Conservation (phyloP, 2,329 filamentous ascomycete genomes). For the Pseudophaeomoniella oleicola region DNA sequence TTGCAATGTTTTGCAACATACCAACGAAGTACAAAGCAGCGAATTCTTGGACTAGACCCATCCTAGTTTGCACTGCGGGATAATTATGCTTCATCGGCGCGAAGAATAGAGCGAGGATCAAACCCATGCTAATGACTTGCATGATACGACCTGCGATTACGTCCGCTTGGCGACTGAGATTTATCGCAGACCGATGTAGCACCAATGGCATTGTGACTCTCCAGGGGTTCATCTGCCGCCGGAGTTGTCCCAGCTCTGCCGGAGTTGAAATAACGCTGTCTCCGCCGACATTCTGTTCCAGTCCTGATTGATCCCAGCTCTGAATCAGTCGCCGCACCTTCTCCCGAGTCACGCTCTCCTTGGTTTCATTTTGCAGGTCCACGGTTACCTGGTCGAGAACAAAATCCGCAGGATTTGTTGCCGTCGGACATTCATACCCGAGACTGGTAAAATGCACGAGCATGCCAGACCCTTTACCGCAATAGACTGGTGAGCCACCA, state of each 20-base stretch:
- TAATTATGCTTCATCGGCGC: conserved; percentile 56
- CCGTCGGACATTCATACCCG: conserved; percentile 50
- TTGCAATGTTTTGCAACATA: conserved; percentile 65
- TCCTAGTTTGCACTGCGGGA: conserved; percentile 54
- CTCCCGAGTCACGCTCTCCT: conserved; percentile 47
- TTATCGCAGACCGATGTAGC: conserved; percentile 52
- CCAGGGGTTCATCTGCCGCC: conserved; percentile 49
- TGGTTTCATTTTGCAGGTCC: conserved; percentile 50
- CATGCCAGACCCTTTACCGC: conserved; percentile 50
- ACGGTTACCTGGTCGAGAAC: conserved; percentile 64
- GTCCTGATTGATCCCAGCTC: conserved; percentile 31
- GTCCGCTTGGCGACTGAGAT: conserved; percentile 51
- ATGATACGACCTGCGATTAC: conserved; percentile 50
- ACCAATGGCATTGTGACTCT: conserved; percentile 51
- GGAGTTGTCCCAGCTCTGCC: conserved; percentile 55
- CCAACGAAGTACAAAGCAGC: conserved; percentile 58
- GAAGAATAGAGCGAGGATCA: conserved; percentile 55
- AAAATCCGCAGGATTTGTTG: conserved; percentile 66
- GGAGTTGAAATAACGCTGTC: conserved; percentile 44
- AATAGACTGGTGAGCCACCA: conserved; percentile 54
- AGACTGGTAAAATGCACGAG: conserved; percentile 46
- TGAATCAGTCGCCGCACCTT: conserved; percentile 48
- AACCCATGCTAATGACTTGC: conserved; percentile 50
- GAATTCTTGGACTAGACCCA: conserved; percentile 61
- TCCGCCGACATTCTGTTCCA: conserved; percentile 9